These are phyloP conservation scores for Lactuca sativa DNA, from an alignment of 129 eudicot genomes.

Conservation along the genomic window DNA sequence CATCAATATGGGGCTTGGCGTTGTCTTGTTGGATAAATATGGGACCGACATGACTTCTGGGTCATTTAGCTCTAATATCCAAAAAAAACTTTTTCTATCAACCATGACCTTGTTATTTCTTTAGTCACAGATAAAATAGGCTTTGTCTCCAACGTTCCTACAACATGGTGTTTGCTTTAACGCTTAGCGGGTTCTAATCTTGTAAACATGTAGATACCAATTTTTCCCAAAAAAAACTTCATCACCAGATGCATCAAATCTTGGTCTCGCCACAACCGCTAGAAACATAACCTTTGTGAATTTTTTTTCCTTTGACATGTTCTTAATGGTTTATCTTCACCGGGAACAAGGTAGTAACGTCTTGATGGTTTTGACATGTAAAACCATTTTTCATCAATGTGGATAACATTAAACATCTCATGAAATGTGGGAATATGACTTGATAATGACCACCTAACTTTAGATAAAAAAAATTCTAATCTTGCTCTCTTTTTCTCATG, in stretches of 20 bases:
- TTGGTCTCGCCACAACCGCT: not conserved
- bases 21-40: conserved; percentile 12
- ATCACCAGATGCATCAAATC: not conserved
- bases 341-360: too few species aligned
- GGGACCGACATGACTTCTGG: not conserved
- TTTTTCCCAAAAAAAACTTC: not conserved
- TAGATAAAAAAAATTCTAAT: too few species aligned
- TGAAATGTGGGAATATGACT: too few species aligned
- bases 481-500: too few species aligned
- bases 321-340: too few species aligned
- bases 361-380: too few species aligned
- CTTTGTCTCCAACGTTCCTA: not conserved
- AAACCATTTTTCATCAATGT: too few species aligned
- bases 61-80: conserved; percentile 8
- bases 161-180: not conserved
- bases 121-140: too few species aligned
- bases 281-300: not conserved
- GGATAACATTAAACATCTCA: too few species aligned
- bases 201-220: not conserved
- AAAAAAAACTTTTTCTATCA: conserved; percentile 4
- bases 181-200: not conserved
- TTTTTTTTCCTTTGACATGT: too few species aligned
- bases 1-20: not conserved
- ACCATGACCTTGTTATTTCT: not conserved
- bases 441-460: too few species aligned